Evolutionary conservation across 805 yeast species (phyloP).

Genomic region (Ascoidea rubescens): DNA sequence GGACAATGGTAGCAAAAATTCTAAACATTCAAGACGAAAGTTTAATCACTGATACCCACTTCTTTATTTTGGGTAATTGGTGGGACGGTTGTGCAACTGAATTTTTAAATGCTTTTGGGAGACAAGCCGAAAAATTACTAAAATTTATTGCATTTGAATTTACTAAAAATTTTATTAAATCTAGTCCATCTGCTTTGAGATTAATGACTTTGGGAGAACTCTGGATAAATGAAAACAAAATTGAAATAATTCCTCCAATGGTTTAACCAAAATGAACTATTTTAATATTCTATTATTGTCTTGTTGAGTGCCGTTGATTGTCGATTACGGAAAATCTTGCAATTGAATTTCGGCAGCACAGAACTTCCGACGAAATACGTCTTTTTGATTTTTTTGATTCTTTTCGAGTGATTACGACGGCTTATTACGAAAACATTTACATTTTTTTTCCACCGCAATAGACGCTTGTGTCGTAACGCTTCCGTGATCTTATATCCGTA

Average conservation of each 20-base stretch:
- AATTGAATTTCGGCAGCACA: no score
- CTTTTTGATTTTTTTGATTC: no score
- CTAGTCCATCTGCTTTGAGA: constrained; percentile 67
- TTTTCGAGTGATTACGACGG: no score
- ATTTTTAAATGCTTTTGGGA: constrained; percentile 44
- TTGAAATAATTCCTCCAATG: constrained; percentile 26
- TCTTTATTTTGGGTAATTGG: constrained; percentile 64
- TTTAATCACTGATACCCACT: constrained; percentile 54
- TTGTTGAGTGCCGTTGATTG: no score
- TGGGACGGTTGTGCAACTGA: constrained; percentile 73
- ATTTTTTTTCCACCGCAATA: no score
- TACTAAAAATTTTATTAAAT: constrained; percentile 36
- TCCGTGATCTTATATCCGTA: no score
- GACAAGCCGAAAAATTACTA: constrained; percentile 56
- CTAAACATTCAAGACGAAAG: constrained; percentile 37
- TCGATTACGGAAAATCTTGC: no score
- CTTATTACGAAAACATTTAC: no score
- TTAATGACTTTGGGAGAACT: constrained; percentile 70
- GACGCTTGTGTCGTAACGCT: no score
- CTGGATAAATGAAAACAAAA: constrained; percentile 35
- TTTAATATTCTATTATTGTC: no score
- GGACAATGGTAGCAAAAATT: constrained; percentile 65
- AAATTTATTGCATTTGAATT: constrained; percentile 31
- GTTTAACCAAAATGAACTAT: constrained; percentile 1
- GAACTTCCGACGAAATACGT: no score